Base-by-base conservation (phyloP, 169 alveolate genomes). In the Cryptosporidium baileyi region DNA sequence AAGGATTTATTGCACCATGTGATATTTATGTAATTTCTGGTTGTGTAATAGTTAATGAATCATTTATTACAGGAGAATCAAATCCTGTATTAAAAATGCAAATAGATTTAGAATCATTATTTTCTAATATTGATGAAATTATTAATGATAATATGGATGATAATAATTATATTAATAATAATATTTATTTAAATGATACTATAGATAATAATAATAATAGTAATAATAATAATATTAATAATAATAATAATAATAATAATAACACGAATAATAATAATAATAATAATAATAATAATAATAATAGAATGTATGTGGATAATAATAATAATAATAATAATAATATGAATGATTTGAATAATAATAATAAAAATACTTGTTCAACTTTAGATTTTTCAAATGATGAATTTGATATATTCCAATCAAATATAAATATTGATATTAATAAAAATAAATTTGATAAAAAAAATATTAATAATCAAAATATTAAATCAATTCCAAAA, bases 1-100 rank as follows among this genome's bases (percentile, higher is more conserved):
- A 74, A 22, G 85, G 59, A n/a, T 38, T 74, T 9, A 57, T 60
- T 11, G 85, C 74, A 34, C 85, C 85, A 24, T 74, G 85, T 59
- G 85, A 74, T 24, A 54, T 74, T 9, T 57, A 54, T 40, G 60
- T 74, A 5, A 43, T 40, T n/a, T 74, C 85, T 2, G 85, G 85
- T 13, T 57, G 67, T 40, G 85, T 41, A 13, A 11, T 54, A 8
- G 85, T 74, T 15, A 74, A 74, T 36, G 85, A 74, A 43, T 36
- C 85, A 3, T 74, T 54, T 26, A 74, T 74, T 24, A 74, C 74
- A 4, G 85, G 85, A 13, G 85, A 74, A 26, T 54, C 85, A 8
- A 54, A 26, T 30, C 85, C 85, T 22, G 41, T 57, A n/a, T n/a
- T 74, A 1, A 74, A 74, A 47, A 30, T 38, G 11, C 85, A 51